phyloP scores from a whole-genome alignment of 176 grass and related monocot species.

The Luzula sylvatica region DNA sequence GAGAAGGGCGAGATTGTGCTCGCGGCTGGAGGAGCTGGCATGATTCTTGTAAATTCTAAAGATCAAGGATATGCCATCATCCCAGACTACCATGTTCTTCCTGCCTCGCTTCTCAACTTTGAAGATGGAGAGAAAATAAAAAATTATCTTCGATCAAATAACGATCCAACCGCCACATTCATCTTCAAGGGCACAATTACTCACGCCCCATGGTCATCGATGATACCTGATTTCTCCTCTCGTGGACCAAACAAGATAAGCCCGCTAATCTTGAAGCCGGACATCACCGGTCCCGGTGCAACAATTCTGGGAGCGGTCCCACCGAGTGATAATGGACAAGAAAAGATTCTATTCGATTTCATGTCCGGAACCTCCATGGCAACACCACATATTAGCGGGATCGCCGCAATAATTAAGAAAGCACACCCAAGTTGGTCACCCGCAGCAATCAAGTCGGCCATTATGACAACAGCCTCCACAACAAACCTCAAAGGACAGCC shows the following conservation, averaged over 20 bases:
- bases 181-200: constrained; percentile 40
- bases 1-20: constrained; percentile 30
- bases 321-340: background rate
- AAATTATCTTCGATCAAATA: constrained; percentile 16
- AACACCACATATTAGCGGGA: constrained; percentile 43
- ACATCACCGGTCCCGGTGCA: constrained; percentile 55
- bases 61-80: constrained; percentile 19
- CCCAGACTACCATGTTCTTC: constrained; percentile 40
- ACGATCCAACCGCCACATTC: constrained; percentile 20
- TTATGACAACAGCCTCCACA: constrained; percentile 50
- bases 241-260: constrained; percentile 40
- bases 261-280: constrained; percentile 56
- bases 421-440: constrained; percentile 62
- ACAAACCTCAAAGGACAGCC: constrained; percentile 29
- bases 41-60: constrained; percentile 27
- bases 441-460: constrained; percentile 57
- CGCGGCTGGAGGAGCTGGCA: constrained; percentile 28
- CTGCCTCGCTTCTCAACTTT: constrained; percentile 37
- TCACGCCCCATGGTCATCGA: constrained; percentile 31
- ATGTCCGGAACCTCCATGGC: constrained; percentile 78
- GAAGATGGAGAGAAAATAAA: constrained; percentile 34
- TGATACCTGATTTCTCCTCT: constrained; percentile 53
- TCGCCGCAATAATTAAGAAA: constrained; percentile 53
- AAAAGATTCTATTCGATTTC: constrained; percentile 27
- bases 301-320: constrained; percentile 45